phyloP scores from a whole-genome alignment of 495 filamentous ascomycete genomes.

The Penicillium bialowiezense region DNA sequence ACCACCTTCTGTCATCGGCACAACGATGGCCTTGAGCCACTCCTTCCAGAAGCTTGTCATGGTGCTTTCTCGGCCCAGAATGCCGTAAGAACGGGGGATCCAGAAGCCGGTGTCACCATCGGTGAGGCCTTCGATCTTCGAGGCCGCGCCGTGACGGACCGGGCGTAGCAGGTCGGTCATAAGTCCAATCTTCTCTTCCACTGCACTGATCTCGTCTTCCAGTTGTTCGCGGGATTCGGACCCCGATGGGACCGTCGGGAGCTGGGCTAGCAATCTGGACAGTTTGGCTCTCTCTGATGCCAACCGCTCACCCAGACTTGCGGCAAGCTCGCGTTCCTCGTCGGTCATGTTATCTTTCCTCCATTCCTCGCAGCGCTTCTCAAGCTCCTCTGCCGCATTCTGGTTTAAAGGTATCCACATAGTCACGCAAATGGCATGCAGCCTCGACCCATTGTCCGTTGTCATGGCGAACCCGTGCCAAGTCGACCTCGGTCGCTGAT shows the following conservation, averaged over 20 bases:
- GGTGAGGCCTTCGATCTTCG: conserved; percentile 95
- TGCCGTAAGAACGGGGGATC: conserved; percentile 91
- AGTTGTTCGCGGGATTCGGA: conserved; percentile 76
- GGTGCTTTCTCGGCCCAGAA: conserved; percentile 80
- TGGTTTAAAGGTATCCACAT: conserved; percentile 87
- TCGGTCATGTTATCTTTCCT: conserved; percentile 91
- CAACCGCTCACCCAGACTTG: conserved; percentile 85
- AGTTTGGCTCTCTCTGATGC: conserved; percentile 88
- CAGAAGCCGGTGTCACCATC: conserved; percentile 95
- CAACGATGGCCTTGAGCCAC: conserved; percentile 87
- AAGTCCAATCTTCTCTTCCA: conserved; percentile 93
- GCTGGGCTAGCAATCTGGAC: conserved; percentile 77
- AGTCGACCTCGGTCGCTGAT: conserved; percentile 87
- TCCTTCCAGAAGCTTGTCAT: conserved; percentile 98
- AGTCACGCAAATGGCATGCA: conserved; percentile 89
- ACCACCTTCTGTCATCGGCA: conserved; percentile 89
- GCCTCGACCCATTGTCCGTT: conserved; percentile 80
- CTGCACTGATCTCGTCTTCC: conserved; percentile 91
- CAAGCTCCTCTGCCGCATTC: conserved; percentile 79
- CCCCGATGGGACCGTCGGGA: conserved; percentile 76
- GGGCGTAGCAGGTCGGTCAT: conserved; percentile 96
- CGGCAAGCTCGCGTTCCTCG: conserved; percentile 90
- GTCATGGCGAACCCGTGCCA: conserved; percentile 99
- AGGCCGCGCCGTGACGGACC: conserved; percentile 87
- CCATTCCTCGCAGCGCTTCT: conserved; percentile 92